phyloP scores from a whole-genome alignment of 2,329 filamentous ascomycete genomes.

The Fusarium coicis region DNA sequence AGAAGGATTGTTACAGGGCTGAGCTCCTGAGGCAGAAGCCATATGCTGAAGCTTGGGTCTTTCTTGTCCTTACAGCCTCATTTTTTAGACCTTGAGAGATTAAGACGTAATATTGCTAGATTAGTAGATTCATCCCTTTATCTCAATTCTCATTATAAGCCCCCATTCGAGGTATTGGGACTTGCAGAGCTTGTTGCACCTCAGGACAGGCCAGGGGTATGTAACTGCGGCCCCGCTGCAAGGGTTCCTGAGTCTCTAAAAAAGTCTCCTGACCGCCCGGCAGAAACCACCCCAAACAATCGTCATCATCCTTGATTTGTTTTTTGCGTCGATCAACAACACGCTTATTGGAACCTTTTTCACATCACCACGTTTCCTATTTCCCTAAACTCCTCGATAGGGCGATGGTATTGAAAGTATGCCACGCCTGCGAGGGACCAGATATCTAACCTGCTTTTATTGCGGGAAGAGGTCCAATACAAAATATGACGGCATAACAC shows the following conservation, averaged over 20 bases:
- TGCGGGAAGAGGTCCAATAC: constrained; percentile 76
- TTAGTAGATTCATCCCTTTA: too few species aligned
- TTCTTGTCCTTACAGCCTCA: too few species aligned
- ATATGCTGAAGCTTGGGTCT: not conserved
- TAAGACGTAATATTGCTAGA: too few species aligned
- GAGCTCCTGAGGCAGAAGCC: not conserved
- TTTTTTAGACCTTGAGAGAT: too few species aligned
- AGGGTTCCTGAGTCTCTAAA: constrained; percentile 21
- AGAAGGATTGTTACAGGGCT: constrained; percentile 19
- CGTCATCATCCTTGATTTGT: constrained; percentile 13
- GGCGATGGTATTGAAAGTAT: constrained; percentile 48
- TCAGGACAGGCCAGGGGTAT: constrained; percentile 18
- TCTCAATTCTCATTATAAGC: too few species aligned
- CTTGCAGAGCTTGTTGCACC: too few species aligned
- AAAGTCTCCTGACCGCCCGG: constrained; percentile 47
- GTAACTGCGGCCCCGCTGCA: constrained; percentile 11
- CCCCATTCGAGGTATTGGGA: too few species aligned
- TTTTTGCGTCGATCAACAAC: constrained; percentile 27
- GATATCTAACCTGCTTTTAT: constrained; percentile 79
- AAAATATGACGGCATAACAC: constrained; percentile 66
- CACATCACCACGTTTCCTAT: not conserved
- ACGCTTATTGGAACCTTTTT: not conserved
- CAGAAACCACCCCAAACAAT: constrained; percentile 46
- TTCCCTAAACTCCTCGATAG: not conserved
- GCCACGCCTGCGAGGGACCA: constrained; percentile 55